These are phyloP conservation scores for Sporothrix phasma DNA, from an alignment of 2,329 filamentous ascomycete species.

Conservation along the genomic window DNA sequence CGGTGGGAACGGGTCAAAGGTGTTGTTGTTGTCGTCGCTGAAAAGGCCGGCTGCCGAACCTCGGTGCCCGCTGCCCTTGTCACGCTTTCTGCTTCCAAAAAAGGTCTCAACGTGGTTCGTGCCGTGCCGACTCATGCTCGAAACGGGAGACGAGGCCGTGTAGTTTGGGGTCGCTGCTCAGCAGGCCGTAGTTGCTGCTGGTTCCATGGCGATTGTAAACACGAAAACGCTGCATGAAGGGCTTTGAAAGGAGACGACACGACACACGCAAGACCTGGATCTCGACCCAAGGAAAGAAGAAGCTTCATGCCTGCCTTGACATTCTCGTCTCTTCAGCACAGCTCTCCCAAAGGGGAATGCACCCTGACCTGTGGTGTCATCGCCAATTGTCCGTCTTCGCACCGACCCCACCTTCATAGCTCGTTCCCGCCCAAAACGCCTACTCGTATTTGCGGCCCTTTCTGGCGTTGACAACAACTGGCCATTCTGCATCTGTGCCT, in stretches of 20 bases:
- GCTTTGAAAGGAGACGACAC: neutral
- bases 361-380: neutral
- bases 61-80: neutral
- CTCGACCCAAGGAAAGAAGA: neutral
- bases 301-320: neutral
- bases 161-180: neutral
- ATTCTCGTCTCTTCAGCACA: neutral
- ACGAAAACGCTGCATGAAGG: neutral
- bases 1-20: neutral
- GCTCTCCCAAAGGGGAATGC: neutral
- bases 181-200: neutral
- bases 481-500: neutral
- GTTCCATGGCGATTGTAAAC: too few relatives aligned
- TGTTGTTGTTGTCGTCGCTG: neutral
- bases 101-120: too few relatives aligned
- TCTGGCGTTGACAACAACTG: neutral
- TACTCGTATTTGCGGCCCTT: neutral
- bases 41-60: neutral
- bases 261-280: too few relatives aligned
- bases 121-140: neutral
- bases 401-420: conserved; percentile 3
- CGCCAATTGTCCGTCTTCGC: neutral
- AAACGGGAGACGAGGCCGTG: neutral
- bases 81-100: neutral
- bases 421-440: neutral